Percentiles rank a stretch among this genome's conserved stretches.
phyloP scores from a whole-genome alignment of 2,329 filamentous ascomycete genomes.

The Arthrobotrys conoides region DNA sequence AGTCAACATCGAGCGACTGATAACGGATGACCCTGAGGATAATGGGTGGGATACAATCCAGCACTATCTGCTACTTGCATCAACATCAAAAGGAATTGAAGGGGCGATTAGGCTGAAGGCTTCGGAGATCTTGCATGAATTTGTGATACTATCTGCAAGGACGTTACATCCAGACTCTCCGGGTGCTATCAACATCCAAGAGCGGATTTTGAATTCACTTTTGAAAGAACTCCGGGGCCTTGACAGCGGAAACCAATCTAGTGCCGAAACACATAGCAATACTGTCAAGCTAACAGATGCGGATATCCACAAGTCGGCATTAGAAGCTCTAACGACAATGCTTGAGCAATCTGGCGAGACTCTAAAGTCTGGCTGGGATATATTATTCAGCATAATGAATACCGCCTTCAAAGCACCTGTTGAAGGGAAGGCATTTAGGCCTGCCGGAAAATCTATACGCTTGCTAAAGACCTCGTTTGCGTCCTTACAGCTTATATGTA shows the following conservation, averaged over 20 bases:
- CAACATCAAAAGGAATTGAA: conserved; percentile 67
- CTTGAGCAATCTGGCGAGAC: conserved; percentile 91
- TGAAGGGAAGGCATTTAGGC: conserved; percentile 38
- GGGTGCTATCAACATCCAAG: conserved; percentile 66
- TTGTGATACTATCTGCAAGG: conserved; percentile 69
- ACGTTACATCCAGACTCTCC: conserved; percentile 66
- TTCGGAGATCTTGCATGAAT: conserved; percentile 70
- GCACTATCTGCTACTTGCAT: conserved; percentile 71
- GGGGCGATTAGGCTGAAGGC: conserved; percentile 70
- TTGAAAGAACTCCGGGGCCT: conserved; percentile 68
- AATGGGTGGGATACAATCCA: conserved; percentile 83
- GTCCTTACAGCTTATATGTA: conserved; percentile 91
- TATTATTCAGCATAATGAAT: conserved; percentile 86
- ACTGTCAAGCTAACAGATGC: conserved; percentile 72
- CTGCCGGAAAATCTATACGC: conserved; percentile 60
- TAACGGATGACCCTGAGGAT: conserved; percentile 75
- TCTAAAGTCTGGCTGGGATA: conserved; percentile 85
- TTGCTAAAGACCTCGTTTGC: conserved; percentile 83
- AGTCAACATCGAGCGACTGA: conserved; percentile 81
- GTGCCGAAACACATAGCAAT: conserved; percentile 67
- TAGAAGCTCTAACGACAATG: conserved; percentile 84
- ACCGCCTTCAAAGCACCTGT: conserved; percentile 77
- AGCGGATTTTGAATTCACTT: conserved; percentile 67
- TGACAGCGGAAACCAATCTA: conserved; percentile 78
- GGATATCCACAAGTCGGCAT: conserved; percentile 83